These are phyloP conservation scores for Discostella stelligera DNA, from an alignment of 352 stramenopile species.

Conservation along the genomic window DNA sequence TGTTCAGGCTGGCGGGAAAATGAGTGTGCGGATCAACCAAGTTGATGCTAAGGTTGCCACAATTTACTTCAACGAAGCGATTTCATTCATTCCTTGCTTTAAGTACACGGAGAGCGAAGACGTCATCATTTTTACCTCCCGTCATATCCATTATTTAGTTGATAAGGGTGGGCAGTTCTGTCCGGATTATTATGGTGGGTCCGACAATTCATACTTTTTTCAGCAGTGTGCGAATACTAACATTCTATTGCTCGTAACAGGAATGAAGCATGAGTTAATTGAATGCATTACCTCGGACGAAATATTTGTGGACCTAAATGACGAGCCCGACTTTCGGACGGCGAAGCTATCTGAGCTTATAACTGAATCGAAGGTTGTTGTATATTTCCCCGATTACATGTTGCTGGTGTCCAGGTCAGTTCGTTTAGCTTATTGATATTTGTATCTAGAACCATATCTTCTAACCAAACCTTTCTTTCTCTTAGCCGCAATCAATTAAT, in stretches of 20 bases:
- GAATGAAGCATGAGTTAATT: slow-evolving; percentile 62
- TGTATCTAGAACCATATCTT: not conserved
- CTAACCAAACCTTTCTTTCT: not conserved
- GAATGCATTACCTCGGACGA: slow-evolving; percentile 63
- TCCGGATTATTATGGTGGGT: slow-evolving; percentile 58
- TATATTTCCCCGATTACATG: slow-evolving; percentile 72
- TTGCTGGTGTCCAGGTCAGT: slow-evolving; percentile 50
- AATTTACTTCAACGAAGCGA: slow-evolving; percentile 71
- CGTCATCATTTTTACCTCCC: slow-evolving; percentile 66
- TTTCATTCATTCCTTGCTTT: slow-evolving; percentile 74
- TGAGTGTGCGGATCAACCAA: slow-evolving; percentile 65
- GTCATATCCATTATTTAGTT: slow-evolving; percentile 60
- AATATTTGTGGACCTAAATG: slow-evolving; percentile 60
- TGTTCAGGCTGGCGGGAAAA: slow-evolving; percentile 42
- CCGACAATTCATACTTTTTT: not conserved
- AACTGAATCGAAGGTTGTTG: slow-evolving; percentile 61
- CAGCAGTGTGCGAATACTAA: not conserved
- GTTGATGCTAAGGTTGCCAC: slow-evolving; percentile 61
- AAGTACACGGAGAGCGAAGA: slow-evolving; percentile 66
- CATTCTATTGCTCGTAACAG: not conserved
- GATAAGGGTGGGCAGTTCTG: slow-evolving; percentile 64
- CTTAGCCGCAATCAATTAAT: slow-evolving; percentile 58
- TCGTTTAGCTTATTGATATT: not conserved
- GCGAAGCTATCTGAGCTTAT: slow-evolving; percentile 56
- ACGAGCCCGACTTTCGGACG: slow-evolving; percentile 52